These are phyloP conservation scores for Aspergillus funiculosus DNA, from an alignment of 495 filamentous ascomycete genomes.

Conservation along the genomic window DNA sequence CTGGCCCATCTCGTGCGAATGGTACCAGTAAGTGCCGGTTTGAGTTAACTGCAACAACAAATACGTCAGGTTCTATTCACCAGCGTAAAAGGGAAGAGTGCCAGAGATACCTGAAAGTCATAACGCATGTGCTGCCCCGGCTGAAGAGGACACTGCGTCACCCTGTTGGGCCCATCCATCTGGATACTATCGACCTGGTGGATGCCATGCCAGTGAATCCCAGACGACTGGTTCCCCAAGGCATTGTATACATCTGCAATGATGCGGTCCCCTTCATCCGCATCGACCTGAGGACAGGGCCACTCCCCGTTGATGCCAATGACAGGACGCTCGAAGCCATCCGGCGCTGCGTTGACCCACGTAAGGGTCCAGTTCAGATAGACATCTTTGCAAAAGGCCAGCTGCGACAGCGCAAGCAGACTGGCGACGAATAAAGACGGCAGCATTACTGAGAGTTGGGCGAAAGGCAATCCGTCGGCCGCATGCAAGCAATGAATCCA, in stretches of 20 bases:
- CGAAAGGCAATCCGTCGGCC: no score
- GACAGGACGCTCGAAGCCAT: slow-evolving; percentile 61
- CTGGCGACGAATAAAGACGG: no score
- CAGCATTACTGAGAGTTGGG: no score
- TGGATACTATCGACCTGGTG: slow-evolving; percentile 54
- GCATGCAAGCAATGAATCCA: no score
- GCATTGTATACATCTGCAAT: slow-evolving; percentile 69
- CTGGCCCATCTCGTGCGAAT: slow-evolving; percentile 65
- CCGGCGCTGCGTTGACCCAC: slow-evolving; percentile 79
- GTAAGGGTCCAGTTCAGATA: slow-evolving; percentile 63
- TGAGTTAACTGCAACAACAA: slow-evolving; percentile 50
- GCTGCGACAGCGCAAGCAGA: not conserved
- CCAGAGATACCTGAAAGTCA: slow-evolving; percentile 70
- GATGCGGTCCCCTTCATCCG: slow-evolving; percentile 63
- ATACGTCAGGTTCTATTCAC: no score
- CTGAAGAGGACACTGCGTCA: slow-evolving; percentile 65
- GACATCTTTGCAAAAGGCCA: slow-evolving; percentile 22
- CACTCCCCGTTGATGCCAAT: slow-evolving; percentile 83
- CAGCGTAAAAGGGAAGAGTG: no score
- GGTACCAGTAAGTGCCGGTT: slow-evolving; percentile 83
- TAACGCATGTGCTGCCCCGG: slow-evolving; percentile 56
- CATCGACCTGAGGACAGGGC: slow-evolving; percentile 66
- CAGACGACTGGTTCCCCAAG: slow-evolving; percentile 67
- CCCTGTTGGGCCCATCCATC: slow-evolving; percentile 57
- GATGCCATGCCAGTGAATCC: slow-evolving; percentile 65